Percentiles rank a stretch among this genome's conserved stretches.
phyloP scores from a whole-genome alignment of 345 rosid genomes.

The Eucalyptus tenuipes region DNA sequence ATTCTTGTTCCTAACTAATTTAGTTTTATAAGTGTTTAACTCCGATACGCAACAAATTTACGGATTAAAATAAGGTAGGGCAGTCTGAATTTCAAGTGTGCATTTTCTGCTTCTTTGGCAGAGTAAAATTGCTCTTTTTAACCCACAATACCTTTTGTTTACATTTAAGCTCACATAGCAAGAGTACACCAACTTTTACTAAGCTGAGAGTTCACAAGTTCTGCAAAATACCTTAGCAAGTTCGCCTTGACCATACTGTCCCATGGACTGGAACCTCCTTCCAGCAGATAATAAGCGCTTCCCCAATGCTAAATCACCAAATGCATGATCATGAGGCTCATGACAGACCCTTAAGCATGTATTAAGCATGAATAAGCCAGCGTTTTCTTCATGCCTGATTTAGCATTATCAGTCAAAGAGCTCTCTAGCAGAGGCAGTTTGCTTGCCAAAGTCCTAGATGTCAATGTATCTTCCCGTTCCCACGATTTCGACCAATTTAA shows the following conservation, averaged over 20 bases:
- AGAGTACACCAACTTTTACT: neutral
- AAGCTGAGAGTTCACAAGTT: neutral
- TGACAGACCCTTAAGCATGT: slow-evolving; percentile 2
- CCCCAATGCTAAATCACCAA: slow-evolving; percentile 61
- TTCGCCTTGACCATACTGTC: slow-evolving; percentile 93
- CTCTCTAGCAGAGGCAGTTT: slow-evolving; percentile 45
- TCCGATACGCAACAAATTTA: neutral
- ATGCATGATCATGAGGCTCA: slow-evolving; percentile 10
- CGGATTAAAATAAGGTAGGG: neutral
- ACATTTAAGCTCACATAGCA: neutral
- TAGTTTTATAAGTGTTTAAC: neutral
- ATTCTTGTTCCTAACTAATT: neutral
- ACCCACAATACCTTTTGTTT: neutral
- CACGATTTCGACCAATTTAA: slow-evolving; percentile 72
- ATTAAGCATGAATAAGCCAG: neutral
- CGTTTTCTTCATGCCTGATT: slow-evolving; percentile 50
- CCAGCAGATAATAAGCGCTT: slow-evolving; percentile 74
- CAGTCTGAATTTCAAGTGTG: neutral
- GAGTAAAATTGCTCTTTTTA: neutral
- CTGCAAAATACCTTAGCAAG: slow-evolving; percentile 49
- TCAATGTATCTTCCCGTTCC: slow-evolving; percentile 66
- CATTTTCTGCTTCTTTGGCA: neutral
- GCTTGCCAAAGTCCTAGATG: slow-evolving; percentile 42
- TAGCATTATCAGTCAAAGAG: slow-evolving; percentile 37
- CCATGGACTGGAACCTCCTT: slow-evolving; percentile 82